Evolutionary conservation across 108 stramenopile genomes (phyloP).

Genomic region (Phaeodactylum tricornutum): DNA sequence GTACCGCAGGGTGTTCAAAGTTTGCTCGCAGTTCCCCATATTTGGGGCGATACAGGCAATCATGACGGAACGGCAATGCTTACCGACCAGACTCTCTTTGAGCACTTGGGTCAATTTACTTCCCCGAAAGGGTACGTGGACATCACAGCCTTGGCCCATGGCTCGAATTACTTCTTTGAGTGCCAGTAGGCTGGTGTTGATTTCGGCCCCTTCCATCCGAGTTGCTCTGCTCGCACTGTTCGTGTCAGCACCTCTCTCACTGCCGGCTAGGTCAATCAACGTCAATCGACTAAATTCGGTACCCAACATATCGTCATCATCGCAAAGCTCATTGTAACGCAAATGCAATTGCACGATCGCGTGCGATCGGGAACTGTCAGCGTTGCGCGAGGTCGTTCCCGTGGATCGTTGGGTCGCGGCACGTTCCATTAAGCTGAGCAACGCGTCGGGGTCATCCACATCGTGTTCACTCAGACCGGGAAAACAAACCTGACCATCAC

Average conservation of each 20-base stretch:
- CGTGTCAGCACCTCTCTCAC: constrained; percentile 95
- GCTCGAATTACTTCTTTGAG: constrained; percentile 99
- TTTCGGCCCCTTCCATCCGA: constrained; percentile 95
- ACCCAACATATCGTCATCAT: background rate
- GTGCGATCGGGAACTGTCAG: constrained; percentile 88
- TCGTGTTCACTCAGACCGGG: constrained; percentile 86
- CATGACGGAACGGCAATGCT: constrained; percentile 93
- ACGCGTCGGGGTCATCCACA: constrained; percentile 55
- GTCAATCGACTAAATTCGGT: constrained; percentile 58
- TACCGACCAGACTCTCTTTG: constrained; percentile 90
- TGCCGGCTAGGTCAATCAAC: constrained; percentile 97
- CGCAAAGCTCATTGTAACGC: background rate
- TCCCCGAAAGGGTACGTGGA: constrained; percentile 97
- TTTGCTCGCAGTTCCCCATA: constrained; percentile 91
- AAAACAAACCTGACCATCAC: constrained; percentile 87
- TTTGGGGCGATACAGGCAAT: constrained; percentile 92
- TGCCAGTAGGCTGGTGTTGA: constrained; percentile 96
- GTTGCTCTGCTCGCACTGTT: constrained; percentile 85
- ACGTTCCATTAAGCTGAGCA: constrained; percentile 83
- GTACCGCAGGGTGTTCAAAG: constrained; percentile 96
- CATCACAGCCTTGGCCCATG: constrained; percentile 73
- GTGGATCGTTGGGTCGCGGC: constrained; percentile 90
- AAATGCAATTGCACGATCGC: constrained; percentile 89
- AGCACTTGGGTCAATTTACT: constrained; percentile 96
- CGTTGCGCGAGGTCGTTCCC: constrained; percentile 90